A percentile compares a stretch with the other conserved stretches of the same genome.
Conservation (phyloP, 2,329 filamentous ascomycete species). For the Penicillium hesseltinei region DNA sequence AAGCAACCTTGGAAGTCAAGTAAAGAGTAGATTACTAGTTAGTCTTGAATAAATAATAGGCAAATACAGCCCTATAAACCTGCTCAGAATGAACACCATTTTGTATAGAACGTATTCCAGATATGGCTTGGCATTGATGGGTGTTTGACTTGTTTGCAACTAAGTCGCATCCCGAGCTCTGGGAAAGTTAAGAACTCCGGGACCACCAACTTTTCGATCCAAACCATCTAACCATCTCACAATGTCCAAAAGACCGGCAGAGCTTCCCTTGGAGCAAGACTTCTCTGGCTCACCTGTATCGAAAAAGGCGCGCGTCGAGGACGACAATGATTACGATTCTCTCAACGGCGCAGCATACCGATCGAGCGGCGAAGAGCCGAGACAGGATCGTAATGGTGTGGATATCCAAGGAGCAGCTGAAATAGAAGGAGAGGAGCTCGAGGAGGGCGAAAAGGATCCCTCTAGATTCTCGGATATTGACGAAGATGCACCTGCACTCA, state of each 20-base stretch:
- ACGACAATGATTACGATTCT: slow-evolving; percentile 28
- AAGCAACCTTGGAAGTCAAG: slow-evolving; percentile 1
- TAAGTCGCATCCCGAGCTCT: slow-evolving; percentile 15
- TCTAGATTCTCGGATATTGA: slow-evolving; percentile 34
- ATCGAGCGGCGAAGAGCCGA: slow-evolving; percentile 33
- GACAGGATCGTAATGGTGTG: slow-evolving; percentile 38
- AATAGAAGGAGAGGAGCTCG: slow-evolving; percentile 61
- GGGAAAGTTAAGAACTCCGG: slow-evolving; percentile 15
- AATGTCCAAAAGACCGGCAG: slow-evolving; percentile 51
- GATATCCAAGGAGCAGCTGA: slow-evolving; percentile 58
- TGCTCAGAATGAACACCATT: background rate
- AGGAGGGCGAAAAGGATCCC: slow-evolving; percentile 33
- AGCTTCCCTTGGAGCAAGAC: slow-evolving; percentile 41
- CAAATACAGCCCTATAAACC: background rate
- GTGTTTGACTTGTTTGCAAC: slow-evolving; percentile 27
- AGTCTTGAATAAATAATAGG: background rate
- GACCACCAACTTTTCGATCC: background rate
- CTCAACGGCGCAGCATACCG: slow-evolving; percentile 26
- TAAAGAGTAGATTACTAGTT: slow-evolving; percentile 1
- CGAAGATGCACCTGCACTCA: slow-evolving; percentile 37
- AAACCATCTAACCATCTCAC: slow-evolving; percentile 20
- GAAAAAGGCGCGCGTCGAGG: slow-evolving; percentile 46
- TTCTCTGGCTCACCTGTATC: slow-evolving; percentile 41
- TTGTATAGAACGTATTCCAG: background rate
- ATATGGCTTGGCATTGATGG: background rate